Evolutionary conservation across 192 early-diverging fungal species (phyloP), one percentile per base, ranked within the genome.

Genomic region (Coemansia sp.): DNA sequence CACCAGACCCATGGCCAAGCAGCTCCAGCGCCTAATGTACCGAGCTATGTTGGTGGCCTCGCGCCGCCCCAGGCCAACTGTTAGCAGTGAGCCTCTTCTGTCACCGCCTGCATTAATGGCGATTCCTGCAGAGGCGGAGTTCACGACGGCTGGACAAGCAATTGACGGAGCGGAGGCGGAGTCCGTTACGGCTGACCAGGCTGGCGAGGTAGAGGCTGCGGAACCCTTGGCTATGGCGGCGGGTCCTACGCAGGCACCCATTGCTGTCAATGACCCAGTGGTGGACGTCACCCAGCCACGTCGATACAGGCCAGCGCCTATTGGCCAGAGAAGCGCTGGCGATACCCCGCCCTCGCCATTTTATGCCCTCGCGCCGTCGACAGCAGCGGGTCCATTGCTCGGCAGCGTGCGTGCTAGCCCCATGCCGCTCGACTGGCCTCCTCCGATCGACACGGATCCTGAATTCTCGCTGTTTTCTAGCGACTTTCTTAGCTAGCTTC

Each of bases 381-480:
- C 45, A 9, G 45, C 45, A 6, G 45, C n/a, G 7, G 22, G 22
- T 24, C 45, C 45, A 6, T 18, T 47, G 45, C 45, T 47, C 7
- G 18, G 45, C 45, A n/a, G 45, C 45, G 18, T 47, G 45, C 45
- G 45, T n/a, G 18, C 45, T 47, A 47, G 45, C 45, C 18, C 45
- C 45, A 47, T 8, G 45, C 20, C 45, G 18, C n/a, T 18, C 9
- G 18, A 47, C 45, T 47, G 45, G 45, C 45, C 45, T 2, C 45
- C 45, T 47, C 45, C 20, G 45, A 47, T 47, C 45, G 45, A 9
- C 45, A 32, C 52, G 52, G 52, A 55, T 32, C 22, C 27, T 5
- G 69, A 55, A 35, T 47, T 71, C 24, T 71, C 69, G 55, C 56
- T 71, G 56, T 71, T 71, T 38, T 59, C 56, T 11, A 60, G 55